Evolutionary conservation across 1,284 basidiomycete species (phyloP).

Genomic region (Xerocomus amazonicus): DNA sequence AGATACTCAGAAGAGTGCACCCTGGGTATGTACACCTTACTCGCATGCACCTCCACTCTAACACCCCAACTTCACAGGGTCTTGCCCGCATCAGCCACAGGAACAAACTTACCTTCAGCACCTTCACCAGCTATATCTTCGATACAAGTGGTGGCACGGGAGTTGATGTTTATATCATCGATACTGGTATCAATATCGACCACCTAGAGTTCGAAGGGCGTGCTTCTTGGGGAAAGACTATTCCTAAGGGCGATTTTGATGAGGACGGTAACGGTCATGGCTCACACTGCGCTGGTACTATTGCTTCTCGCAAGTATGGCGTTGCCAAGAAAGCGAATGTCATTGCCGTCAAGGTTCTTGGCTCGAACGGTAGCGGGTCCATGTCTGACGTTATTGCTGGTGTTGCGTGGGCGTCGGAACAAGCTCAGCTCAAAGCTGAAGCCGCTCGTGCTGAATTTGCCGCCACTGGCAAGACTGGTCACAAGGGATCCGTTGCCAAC

Average conservation of each 20-base stretch:
- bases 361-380: constrained; percentile 88
- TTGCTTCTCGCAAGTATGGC: constrained; percentile 80
- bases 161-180: constrained; percentile 83
- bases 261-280: constrained; percentile 72
- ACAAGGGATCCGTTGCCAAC: constrained; percentile 97
- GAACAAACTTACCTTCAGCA: constrained; percentile 70
- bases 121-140: constrained; percentile 87
- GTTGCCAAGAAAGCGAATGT: constrained; percentile 93
- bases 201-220: constrained; percentile 90
- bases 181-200: constrained; percentile 86
- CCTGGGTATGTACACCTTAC: constrained; percentile 68
- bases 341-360: constrained; percentile 97
- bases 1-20: constrained; percentile 68
- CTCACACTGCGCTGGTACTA: constrained; percentile 84
- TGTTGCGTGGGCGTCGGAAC: constrained; percentile 77
- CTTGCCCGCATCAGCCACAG: constrained; percentile 96
- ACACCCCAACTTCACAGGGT: constrained; percentile 49
- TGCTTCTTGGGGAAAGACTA: constrained; percentile 81
- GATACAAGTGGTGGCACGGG: constrained; percentile 79
- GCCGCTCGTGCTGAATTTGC: constrained; percentile 63
- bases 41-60: background rate
- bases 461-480: constrained; percentile 62
- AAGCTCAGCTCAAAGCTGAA: constrained; percentile 55
- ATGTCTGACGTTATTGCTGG: constrained; percentile 94
- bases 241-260: constrained; percentile 74